Base-by-base conservation (phyloP, 495 filamentous ascomycete genomes). In the Lindgomyces ingoldianus region DNA sequence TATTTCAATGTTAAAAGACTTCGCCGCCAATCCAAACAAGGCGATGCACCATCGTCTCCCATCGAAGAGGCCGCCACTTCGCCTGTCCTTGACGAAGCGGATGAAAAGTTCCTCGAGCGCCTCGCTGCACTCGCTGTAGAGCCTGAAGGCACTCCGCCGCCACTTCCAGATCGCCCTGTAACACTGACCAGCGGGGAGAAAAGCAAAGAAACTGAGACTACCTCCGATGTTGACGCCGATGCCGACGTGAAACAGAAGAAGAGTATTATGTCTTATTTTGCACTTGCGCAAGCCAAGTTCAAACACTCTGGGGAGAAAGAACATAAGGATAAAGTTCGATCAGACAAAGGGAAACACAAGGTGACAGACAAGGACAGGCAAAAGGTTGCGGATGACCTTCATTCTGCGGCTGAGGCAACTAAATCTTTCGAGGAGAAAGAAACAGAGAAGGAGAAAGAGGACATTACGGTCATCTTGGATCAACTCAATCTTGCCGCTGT, bases 391-490 rank as follows among this genome's bases (percentile, higher is more conserved):
- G 77, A 82, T 70, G 74, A 74, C 44, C 60, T 80, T 66, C 76
- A 76, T 61, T 76, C 79, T 46, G 79, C 78, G 68, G 81, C 82
- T 67, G 81, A 83, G 70, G 68, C 79, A 33, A 75, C 83, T 42
- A 81, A 81, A 56, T 63, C 75, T 30, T 79, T 77, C 49, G 65
- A 75, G 26, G 25, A 64, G 19, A 56, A 73, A 55, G 74, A 75
- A 55, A 60, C 75, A 49, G 70, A 77, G 30, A 80, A 82, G 61
- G 90, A 96, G 72, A 80, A 84, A 58, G 82, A 87, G 48, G 94
- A 96, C 65, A 83, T 97, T 63, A 83, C 83, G 48, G 81, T 81
- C 18, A 84, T 92, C 8, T 85, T 97, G 24, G 88, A 93, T 73
- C 79, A 88, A 19, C 81, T 97, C 44, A 92, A 91, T 71, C 82